A percentile compares a stretch with the other conserved stretches of the same genome.
phyloP scores from a whole-genome alignment of 371 early-diverging fungal genomes.

The Mortierella sp. region DNA sequence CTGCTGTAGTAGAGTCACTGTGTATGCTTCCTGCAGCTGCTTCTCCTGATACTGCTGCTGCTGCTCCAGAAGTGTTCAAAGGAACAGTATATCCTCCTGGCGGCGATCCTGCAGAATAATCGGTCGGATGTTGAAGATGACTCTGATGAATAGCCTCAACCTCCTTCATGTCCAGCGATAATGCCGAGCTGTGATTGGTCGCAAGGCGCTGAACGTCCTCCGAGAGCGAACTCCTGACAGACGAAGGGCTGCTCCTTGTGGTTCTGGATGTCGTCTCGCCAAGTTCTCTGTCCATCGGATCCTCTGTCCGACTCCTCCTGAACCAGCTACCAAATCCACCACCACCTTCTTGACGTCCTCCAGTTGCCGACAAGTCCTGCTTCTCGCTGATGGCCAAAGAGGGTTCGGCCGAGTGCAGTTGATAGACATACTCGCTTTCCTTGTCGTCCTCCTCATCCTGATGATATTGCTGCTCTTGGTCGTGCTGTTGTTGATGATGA shows the following conservation, averaged over 20 bases:
- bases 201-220: too few species aligned
- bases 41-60: not conserved
- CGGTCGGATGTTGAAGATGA: not conserved
- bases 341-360: not conserved
- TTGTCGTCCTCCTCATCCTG: not conserved
- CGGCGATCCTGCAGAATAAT: not conserved
- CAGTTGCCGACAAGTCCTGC: not conserved
- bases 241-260: not conserved
- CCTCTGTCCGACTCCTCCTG: not conserved
- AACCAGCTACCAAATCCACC: conserved; percentile 5
- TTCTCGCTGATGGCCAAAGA: not conserved
- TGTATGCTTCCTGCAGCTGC: not conserved
- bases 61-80: not conserved
- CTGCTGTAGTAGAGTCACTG: not conserved
- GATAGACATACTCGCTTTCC: conserved; percentile 3
- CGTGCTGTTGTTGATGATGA: not conserved
- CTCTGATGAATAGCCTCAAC: not conserved
- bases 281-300: not conserved
- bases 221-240: not conserved
- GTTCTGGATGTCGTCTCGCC: not conserved
- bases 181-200: too few species aligned
- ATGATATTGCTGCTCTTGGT: not conserved
- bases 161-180: not conserved
- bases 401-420: not conserved
- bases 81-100: conserved; percentile 3